phyloP scores from a whole-genome alignment of 192 early-diverging fungal genomes.

The Jimgerdemannia flammicorona region DNA sequence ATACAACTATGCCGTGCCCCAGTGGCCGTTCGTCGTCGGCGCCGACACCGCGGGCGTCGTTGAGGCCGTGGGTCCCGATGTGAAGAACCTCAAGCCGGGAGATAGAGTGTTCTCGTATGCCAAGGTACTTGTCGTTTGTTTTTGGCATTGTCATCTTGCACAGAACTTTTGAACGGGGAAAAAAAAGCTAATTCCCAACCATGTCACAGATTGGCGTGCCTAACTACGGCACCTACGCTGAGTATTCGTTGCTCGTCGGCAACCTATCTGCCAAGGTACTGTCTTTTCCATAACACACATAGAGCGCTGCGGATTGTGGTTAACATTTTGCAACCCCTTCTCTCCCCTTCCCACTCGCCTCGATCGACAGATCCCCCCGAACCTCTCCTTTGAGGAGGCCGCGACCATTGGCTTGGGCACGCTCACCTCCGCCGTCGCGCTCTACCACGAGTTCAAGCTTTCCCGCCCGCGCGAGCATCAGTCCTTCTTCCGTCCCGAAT shows the following conservation, averaged over 20 bases:
- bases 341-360: no score
- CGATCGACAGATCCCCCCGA: constrained; percentile 4
- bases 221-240: constrained; percentile 25
- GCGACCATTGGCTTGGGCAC: constrained; percentile 49
- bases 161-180: background rate
- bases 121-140: constrained; percentile 8
- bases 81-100: constrained; percentile 39
- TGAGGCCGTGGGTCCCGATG: constrained; percentile 1
- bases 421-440: constrained; percentile 45
- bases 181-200: background rate
- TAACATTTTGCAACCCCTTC: background rate
- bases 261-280: constrained; percentile 4
- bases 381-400: constrained; percentile 30
- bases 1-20: background rate
- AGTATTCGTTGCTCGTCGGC: constrained; percentile 24
- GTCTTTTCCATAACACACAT: constrained; percentile 24
- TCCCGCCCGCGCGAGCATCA: background rate
- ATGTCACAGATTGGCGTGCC: constrained; percentile 2
- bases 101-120: constrained; percentile 38
- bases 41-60: constrained; percentile 1
- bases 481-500: constrained; percentile 2
- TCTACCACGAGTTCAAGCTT: constrained; percentile 25
- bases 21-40: constrained; percentile 5
- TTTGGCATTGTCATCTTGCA: background rate
- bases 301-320: background rate